Base-by-base conservation (phyloP, 2,329 filamentous ascomycete genomes). In the Ophiostoma montium region DNA sequence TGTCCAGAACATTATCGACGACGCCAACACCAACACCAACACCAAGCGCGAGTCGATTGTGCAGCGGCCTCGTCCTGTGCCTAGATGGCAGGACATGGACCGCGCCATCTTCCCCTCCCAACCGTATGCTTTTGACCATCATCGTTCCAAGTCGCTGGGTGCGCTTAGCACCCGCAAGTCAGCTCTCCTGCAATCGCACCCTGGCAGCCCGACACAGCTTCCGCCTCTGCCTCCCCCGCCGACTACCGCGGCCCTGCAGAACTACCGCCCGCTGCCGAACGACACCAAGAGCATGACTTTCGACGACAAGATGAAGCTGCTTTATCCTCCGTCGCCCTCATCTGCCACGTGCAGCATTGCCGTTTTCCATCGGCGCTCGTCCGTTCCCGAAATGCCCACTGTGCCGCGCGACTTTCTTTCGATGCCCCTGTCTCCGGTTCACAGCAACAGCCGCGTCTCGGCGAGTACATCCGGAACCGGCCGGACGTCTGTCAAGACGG, bases 201-300 rank as follows among this genome's bases (percentile, higher is more conserved):
- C 70, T 10, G 69, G 68, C 35, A 73, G 66, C 53, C 71, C 71
- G 15, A 70, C 65, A 5, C 62, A 68, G 46, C 63, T 77, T n/a
- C 72, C 74, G 7, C 70, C 73, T 23, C 64, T 76, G n/a, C 70
- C 73, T 19, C 64, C 76, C n/a, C 72, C 72, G 7, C 71, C 74
- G 1, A 67, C 65, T 46, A 71, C 63, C 50, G 64, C 67, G 16
- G 62, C 63, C 21, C 19, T 27, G 38, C 38, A 42, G 30, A 57
- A 61, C 7, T 35, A 38, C 35, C 60, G 69, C 15, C 64, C 73
- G 16, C 63, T 67, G 6, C 69, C 72, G 3, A 76, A 75, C 51
- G 62, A 74, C 52, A 75, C 72, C 3, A 71, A 69, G 59, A 77
- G 72, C 57, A 78, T 77, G 74, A 75, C 72, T 0, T 70, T 75